Percentiles rank a stretch among this genome's conserved stretches.
Conservation (phyloP, 1,139 yeast genomes). For the Yamadazyma triangularis region DNA sequence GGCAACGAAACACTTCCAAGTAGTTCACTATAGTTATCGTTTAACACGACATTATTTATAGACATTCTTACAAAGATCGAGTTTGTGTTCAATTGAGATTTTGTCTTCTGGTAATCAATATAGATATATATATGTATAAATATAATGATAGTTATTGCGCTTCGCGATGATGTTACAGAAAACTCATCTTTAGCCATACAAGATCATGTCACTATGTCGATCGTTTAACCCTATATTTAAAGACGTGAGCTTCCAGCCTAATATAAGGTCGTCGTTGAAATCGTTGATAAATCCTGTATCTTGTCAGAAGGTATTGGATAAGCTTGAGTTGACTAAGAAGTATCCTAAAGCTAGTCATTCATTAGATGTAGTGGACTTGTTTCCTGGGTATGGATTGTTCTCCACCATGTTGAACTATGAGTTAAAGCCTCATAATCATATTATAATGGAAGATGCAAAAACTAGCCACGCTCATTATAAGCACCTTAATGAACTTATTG, state of each 20-base stretch:
- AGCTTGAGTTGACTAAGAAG: slow-evolving; percentile 31
- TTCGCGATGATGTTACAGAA: too few species aligned
- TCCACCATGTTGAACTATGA: slow-evolving; percentile 53
- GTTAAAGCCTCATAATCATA: slow-evolving; percentile 56
- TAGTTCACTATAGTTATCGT: slow-evolving; percentile 15
- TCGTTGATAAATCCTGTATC: slow-evolving; percentile 19
- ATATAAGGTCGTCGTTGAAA: slow-evolving; percentile 12
- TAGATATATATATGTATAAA: too few species aligned
- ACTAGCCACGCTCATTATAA: slow-evolving; percentile 29
- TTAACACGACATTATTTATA: slow-evolving; percentile 25
- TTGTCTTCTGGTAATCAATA: too few species aligned
- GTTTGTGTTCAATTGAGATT: too few species aligned
- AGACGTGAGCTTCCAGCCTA: slow-evolving; percentile 11
- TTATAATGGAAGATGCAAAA: slow-evolving; percentile 51
- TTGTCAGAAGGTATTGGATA: slow-evolving; percentile 40
- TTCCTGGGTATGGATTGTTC: slow-evolving; percentile 53
- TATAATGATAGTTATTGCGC: too few species aligned
- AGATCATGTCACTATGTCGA: slow-evolving; percentile 8
- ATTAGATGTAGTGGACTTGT: slow-evolving; percentile 62
- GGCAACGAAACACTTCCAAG: slow-evolving; percentile 17
- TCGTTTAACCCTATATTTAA: slow-evolving; percentile 30
- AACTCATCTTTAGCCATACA: too few species aligned
- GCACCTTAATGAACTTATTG: slow-evolving; percentile 18
- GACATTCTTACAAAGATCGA: too few species aligned
- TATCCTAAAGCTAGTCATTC: slow-evolving; percentile 35